Percentiles rank a stretch among this genome's conserved stretches.
Conservation (phyloP, 108 stramenopile species). For the Nannochloropsis salina region DNA sequence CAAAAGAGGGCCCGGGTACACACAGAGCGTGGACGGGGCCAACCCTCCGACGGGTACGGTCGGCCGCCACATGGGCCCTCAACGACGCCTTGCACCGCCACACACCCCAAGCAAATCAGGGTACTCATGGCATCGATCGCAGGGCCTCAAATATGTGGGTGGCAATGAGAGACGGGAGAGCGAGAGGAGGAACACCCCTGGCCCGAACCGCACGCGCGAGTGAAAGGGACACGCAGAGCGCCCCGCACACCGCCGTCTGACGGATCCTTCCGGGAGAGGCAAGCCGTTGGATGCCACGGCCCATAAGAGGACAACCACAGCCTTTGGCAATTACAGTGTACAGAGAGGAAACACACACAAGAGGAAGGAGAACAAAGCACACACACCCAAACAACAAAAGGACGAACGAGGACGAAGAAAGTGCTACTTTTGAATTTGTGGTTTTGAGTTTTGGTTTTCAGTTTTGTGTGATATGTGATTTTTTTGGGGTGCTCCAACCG, state of each 20-base stretch:
- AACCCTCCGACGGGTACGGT: background rate
- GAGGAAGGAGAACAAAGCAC: too few relatives aligned
- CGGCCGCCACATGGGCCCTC: slow-evolving; percentile 9
- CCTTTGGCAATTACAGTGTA: too few relatives aligned
- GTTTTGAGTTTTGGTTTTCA: background rate
- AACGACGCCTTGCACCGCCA: background rate
- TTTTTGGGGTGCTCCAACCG: background rate
- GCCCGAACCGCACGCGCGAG: too few relatives aligned
- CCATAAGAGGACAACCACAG: too few relatives aligned
- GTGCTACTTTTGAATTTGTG: background rate
- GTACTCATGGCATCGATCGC: background rate
- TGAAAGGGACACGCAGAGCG: too few relatives aligned
- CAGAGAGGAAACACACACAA: too few relatives aligned
- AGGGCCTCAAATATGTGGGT: slow-evolving; percentile 3
- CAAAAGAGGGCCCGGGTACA: background rate
- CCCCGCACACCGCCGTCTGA: too few relatives aligned
- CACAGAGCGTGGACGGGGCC: background rate
- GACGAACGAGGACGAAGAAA: background rate
- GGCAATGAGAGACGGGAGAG: background rate
- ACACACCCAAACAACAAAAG: background rate
- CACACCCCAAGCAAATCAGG: background rate
- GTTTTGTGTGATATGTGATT: background rate
- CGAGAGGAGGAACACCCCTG: background rate
- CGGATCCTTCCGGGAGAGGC: too few relatives aligned
- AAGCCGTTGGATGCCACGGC: too few relatives aligned